Base-by-base conservation (phyloP, 1,139 yeast genomes). In the Sugiyamaella pinicola region DNA sequence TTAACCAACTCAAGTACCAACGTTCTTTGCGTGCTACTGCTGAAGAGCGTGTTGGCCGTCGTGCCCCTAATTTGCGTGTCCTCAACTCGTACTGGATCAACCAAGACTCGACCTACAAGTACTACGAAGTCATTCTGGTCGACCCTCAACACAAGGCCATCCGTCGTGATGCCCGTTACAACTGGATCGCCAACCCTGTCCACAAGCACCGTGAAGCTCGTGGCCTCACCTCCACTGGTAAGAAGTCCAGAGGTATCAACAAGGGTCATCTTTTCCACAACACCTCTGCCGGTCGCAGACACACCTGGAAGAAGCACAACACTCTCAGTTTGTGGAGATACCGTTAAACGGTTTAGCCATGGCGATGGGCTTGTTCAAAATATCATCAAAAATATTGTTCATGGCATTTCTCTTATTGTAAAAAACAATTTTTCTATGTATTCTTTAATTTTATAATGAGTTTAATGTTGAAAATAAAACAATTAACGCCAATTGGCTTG, bases 191-290 rank as follows among this genome's bases (percentile, higher is more conserved):
- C 75, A 88, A 89, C 88, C 96, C 99, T 73, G 99, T 93, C 68
- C 99, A 93, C 96, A 93, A 93, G 87, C 97, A 89, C 88, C 90
- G 99, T 83, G 99, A 95, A 81, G 81, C 95, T 72, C 95, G 99
- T 86, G 98, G 98, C 79, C 89, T 93, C 73, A 93, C 99, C 72
- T 74, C 97, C 71, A 85, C 95, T 70, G 99, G 99, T 76, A 93
- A 90, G 95, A 87, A 89, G 80, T 89, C 96, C 81, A 87, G 99
- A 85, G 99, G 99, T 88, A 89, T 93, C 85, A 89, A 90, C 96
- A 93, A 91, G 87, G 99, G 99, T 76, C 99, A 93, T 91, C 82
- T 83, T 78, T 93, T 74, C 96, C 84, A 86, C 96, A 90, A 91
- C 85, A 91, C 98, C 84, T 79, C 81, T 72, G 90, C 96, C 71